Evolutionary conservation across 2,329 filamentous ascomycete species (phyloP).

Genomic region (Chalaropsis thielavioides): DNA sequence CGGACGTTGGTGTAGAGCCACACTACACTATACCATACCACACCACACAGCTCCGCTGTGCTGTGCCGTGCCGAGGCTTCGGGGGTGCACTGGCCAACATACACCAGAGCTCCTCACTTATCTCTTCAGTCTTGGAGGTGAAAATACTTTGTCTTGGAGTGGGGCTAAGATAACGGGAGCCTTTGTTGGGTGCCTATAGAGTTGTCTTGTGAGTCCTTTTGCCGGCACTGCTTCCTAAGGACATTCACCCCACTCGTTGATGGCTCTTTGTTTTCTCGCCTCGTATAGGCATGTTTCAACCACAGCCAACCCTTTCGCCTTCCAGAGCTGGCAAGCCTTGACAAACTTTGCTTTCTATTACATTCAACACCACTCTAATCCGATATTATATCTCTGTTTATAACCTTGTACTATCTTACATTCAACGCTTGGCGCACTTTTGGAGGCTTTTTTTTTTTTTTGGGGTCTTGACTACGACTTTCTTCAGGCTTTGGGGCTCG

Average conservation of each 20-base stretch:
- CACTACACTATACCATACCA: not conserved
- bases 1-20: not conserved
- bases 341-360: not conserved
- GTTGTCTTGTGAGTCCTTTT: not conserved
- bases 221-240: not conserved
- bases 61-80: not conserved
- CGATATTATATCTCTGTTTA: not conserved
- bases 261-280: not conserved
- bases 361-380: not conserved
- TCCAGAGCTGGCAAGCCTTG: not conserved
- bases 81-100: not conserved
- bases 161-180: not conserved
- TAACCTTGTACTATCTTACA: not conserved
- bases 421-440: constrained; percentile 4
- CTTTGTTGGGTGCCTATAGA: not conserved
- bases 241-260: not conserved
- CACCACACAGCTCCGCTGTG: not conserved
- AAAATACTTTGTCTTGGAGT: not conserved
- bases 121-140: not conserved
- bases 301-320: too few species aligned
- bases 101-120: not conserved
- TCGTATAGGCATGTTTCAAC: not conserved
- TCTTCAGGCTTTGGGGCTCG: not conserved
- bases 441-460: not conserved
- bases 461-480: not conserved